Base-by-base conservation (phyloP, 2,329 filamentous ascomycete genomes). In the Aschersonia sp. region DNA sequence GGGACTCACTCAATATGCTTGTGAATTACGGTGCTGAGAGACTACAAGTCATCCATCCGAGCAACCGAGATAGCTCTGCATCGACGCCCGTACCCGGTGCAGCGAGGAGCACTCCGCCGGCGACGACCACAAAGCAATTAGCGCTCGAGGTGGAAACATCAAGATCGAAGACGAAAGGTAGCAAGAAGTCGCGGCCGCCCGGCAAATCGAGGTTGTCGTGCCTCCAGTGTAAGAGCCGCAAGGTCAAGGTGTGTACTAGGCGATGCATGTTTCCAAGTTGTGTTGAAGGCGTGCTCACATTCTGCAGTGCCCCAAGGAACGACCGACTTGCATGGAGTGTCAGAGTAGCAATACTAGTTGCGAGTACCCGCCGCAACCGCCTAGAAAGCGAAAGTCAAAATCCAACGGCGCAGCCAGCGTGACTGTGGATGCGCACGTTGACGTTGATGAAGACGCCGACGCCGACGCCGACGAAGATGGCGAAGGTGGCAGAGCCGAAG, bases 21-120 rank as follows among this genome's bases (percentile, higher is more conserved):
- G 66, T 70, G 1, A 71, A 69, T 54, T 78, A 78, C 48, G 77
- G 77, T 28, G 75, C 77, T 5, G 74, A 78, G 55, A 64, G 71
- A 10, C 60, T 80, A 30, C 67, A 73, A 9, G 78, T 80, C 45
- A 72, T 80, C 4, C 75, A 78, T 47, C 74, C 75, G 3, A 62
- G 60, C 5, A 67, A 69, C 40, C 59, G 56, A 44, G 60, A 63
- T 12, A 56, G 59, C 5, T 56, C 59, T 43, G 47, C 52, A 4
- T 31, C 53, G 43, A 52, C 59, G n/a, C 51, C 58, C n/a, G 52
- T 56, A 31, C 43, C 53, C 31, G 53, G 53, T 43, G 54, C 56
- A 10, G 41, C 48, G 9, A 54, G 44, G 35, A 53, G 56, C 40
- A 43, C 56, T 32, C 53, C 50, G 12, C 48, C 57, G 3, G 53